Percentiles rank a stretch among this genome's conserved stretches.
Evolutionary conservation across 257 asterid genomes (phyloP).

Genomic region (Lantana camara): DNA sequence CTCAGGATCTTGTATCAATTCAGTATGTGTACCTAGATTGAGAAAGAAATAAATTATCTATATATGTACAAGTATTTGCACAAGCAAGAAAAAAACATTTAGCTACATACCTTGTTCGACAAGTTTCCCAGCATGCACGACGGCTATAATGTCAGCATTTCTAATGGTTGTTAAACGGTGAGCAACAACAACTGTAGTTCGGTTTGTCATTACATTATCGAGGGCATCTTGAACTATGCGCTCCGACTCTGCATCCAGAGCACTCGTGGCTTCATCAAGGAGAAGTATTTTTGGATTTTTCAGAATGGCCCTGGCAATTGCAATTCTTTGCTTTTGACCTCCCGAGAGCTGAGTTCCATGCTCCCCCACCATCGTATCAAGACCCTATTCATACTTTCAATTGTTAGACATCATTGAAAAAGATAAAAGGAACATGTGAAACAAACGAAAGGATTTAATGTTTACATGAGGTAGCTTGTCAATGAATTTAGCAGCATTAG

Average conservation of each 20-base stretch:
- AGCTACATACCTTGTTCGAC: slow-evolving; percentile 63
- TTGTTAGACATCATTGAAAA: neutral
- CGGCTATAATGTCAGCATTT: slow-evolving; percentile 82
- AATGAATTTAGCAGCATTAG: slow-evolving; percentile 81
- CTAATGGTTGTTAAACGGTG: slow-evolving; percentile 78
- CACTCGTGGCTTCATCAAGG: slow-evolving; percentile 93
- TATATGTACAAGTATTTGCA: neutral
- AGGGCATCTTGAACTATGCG: slow-evolving; percentile 77
- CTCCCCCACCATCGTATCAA: slow-evolving; percentile 83
- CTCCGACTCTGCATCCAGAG: slow-evolving; percentile 81
- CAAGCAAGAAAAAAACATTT: neutral
- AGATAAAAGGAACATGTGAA: neutral
- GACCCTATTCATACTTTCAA: slow-evolving; percentile 52
- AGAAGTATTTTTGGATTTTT: slow-evolving; percentile 80
- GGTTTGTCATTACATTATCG: slow-evolving; percentile 64
- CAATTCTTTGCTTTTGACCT: slow-evolving; percentile 85
- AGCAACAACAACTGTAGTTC: slow-evolving; percentile 84
- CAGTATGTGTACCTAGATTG: slow-evolving; percentile 65
- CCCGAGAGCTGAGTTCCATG: slow-evolving; percentile 86
- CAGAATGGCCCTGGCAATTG: slow-evolving; percentile 81
- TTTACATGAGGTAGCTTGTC: slow-evolving; percentile 63
- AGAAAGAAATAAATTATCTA: too few species aligned
- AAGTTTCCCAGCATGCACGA: slow-evolving; percentile 67
- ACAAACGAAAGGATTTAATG: neutral
- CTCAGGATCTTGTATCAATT: slow-evolving; percentile 59